Evolutionary conservation across 2,329 filamentous ascomycete species (phyloP).

Genomic region (Rhynchosporium secalis): DNA sequence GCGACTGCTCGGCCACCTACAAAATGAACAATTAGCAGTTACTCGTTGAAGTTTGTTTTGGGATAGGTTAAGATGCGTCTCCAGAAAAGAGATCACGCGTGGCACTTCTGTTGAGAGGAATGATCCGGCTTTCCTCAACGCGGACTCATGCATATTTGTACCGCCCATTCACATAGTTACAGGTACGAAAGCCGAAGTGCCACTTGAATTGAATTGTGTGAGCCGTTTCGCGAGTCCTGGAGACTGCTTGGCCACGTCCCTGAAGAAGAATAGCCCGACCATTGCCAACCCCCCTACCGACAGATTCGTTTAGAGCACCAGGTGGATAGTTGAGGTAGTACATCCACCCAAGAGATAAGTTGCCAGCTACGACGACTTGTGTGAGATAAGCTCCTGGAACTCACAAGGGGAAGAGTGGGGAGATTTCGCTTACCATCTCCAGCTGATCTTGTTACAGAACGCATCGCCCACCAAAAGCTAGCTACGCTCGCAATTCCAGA

Average conservation of each 20-base stretch:
- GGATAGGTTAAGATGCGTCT: too few species aligned
- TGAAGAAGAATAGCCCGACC: conserved; percentile 14
- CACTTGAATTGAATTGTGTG: conserved; percentile 39
- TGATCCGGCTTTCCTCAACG: too few species aligned
- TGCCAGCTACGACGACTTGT: too few species aligned
- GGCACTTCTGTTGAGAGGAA: too few species aligned
- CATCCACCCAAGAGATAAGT: too few species aligned
- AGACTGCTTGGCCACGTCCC: not conserved
- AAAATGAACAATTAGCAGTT: too few species aligned
- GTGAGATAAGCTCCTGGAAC: too few species aligned
- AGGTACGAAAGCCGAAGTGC: conserved; percentile 36
- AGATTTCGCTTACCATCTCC: not conserved
- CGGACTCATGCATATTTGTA: conserved; percentile 12
- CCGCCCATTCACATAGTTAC: conserved; percentile 37
- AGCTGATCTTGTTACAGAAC: conserved; percentile 37
- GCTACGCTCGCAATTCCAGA: conserved; percentile 34
- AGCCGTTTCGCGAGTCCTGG: conserved; percentile 11
- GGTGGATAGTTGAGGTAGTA: not conserved
- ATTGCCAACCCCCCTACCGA: conserved; percentile 34
- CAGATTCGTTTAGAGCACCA: conserved; percentile 42
- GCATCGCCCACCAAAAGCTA: conserved; percentile 44
- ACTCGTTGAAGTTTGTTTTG: too few species aligned
- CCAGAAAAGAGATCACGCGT: too few species aligned
- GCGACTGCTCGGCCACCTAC: conserved; percentile 34
- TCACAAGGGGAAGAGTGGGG: too few species aligned